Percentiles rank a stretch among this genome's conserved stretches.
Conservation (phyloP, 345 rosid species). For the Gynandropsis gynandra region DNA sequence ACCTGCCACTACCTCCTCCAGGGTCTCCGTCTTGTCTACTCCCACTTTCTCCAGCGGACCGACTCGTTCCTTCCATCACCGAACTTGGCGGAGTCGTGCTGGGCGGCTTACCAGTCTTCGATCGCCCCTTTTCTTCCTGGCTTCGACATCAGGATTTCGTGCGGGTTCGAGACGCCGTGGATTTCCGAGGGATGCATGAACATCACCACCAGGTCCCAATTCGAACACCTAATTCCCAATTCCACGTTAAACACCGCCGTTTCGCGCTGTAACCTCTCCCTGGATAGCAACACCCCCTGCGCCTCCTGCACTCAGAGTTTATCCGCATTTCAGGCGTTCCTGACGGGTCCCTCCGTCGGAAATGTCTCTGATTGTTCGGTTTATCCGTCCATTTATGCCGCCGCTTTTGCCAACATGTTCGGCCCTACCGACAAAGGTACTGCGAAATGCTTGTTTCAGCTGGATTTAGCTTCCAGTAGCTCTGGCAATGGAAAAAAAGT, state of each 20-base stretch:
- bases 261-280: conserved; percentile 54
- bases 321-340: conserved; percentile 38
- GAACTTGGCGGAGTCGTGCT: conserved; percentile 57
- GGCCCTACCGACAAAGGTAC: conserved; percentile 71
- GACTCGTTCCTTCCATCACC: conserved; percentile 53
- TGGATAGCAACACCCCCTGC: conserved; percentile 62
- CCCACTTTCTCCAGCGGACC: conserved; percentile 50
- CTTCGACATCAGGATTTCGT: conserved; percentile 46
- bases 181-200: conserved; percentile 71
- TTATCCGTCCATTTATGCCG: conserved; percentile 64
- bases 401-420: conserved; percentile 43
- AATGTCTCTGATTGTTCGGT: conserved; percentile 61
- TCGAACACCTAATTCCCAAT: conserved; percentile 38
- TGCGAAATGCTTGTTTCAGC: conserved; percentile 54
- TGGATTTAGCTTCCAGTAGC: conserved; percentile 23
- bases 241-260: conserved; percentile 26
- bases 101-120: conserved; percentile 44
- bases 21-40: conserved; percentile 68
- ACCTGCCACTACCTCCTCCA: conserved; percentile 53
- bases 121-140: conserved; percentile 28
- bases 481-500: conserved; percentile 23
- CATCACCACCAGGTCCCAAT: conserved; percentile 52
- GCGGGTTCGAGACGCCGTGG: conserved; percentile 73
- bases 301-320: conserved; percentile 56
- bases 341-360: conserved; percentile 43